Evolutionary conservation across 2,329 filamentous ascomycete genomes (phyloP).

Genomic region (Pyricularia grisea): DNA sequence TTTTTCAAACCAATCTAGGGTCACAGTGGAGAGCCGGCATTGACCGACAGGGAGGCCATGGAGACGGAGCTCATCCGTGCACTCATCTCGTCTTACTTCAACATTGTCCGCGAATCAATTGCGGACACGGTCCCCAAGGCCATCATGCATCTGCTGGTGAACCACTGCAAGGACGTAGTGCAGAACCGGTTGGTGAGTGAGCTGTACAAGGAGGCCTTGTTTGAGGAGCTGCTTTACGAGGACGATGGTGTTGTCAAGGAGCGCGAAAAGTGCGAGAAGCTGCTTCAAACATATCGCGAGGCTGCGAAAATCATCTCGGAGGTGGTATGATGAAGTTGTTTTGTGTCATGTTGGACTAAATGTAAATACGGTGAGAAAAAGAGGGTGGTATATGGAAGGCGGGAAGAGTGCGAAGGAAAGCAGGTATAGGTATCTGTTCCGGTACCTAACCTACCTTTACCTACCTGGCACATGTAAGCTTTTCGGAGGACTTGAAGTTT

Average conservation of each 20-base stretch:
- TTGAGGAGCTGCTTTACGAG: conserved; percentile 90
- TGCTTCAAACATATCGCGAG: conserved; percentile 92
- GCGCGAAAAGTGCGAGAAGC: conserved; percentile 88
- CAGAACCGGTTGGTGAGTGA: conserved; percentile 95
- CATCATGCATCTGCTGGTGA: conserved; percentile 96
- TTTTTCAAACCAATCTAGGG: conserved; percentile 25
- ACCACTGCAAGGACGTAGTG: conserved; percentile 95
- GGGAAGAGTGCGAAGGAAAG: background rate
- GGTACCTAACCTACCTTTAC: background rate
- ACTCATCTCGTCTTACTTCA: conserved; percentile 97
- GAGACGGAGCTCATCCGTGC: conserved; percentile 96
- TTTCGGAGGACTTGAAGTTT: background rate
- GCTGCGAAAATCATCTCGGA: conserved; percentile 97
- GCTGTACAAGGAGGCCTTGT: conserved; percentile 84
- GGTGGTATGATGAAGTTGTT: conserved; percentile 52
- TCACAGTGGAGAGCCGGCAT: conserved; percentile 65
- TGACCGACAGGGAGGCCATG: conserved; percentile 92
- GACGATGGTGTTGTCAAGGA: conserved; percentile 85
- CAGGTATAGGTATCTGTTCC: background rate
- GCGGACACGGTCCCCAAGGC: conserved; percentile 98
- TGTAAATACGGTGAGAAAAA: background rate
- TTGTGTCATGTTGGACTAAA: background rate
- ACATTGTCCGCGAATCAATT: conserved; percentile 97
- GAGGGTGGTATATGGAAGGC: background rate
- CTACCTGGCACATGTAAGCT: background rate